A percentile compares a stretch with the other conserved stretches of the same genome.
Evolutionary conservation across 306 rosid species (phyloP).

Genomic region (Datisca glomerata): DNA sequence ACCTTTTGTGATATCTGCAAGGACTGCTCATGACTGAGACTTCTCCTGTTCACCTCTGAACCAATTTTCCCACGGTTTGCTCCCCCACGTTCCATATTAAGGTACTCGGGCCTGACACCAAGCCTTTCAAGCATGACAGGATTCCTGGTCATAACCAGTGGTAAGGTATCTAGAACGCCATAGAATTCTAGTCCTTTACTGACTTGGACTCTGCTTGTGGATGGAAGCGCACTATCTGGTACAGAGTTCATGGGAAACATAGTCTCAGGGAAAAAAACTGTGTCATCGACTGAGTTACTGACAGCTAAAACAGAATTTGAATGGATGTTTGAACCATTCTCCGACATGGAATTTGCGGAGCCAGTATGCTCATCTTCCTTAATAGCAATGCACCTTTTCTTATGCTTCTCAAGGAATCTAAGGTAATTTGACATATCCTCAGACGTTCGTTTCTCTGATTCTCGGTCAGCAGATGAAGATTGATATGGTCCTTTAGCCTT

Average conservation of each 20-base stretch:
- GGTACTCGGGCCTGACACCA: constrained; percentile 56
- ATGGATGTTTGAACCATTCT: constrained; percentile 27
- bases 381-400: constrained; percentile 50
- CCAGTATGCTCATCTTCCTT: constrained; percentile 45
- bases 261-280: constrained; percentile 57
- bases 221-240: constrained; percentile 78
- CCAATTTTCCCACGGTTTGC: constrained; percentile 35
- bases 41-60: constrained; percentile 38
- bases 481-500: constrained; percentile 37
- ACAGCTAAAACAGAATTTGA: constrained; percentile 32
- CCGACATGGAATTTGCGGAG: constrained; percentile 22
- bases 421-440: constrained; percentile 65
- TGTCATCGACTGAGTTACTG: constrained; percentile 26
- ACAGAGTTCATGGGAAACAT: constrained; percentile 59
- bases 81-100: constrained; percentile 45
- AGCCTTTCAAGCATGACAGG: constrained; percentile 74
- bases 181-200: constrained; percentile 30
- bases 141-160: constrained; percentile 42
- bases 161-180: constrained; percentile 69
- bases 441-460: constrained; percentile 52
- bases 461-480: constrained; percentile 41
- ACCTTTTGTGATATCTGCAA: constrained; percentile 50
- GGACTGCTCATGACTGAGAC: constrained; percentile 57
- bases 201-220: constrained; percentile 26
- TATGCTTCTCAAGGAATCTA: constrained; percentile 26